phyloP scores from a whole-genome alignment of 176 grass and related monocot species.

The Zoysia pacifica region DNA sequence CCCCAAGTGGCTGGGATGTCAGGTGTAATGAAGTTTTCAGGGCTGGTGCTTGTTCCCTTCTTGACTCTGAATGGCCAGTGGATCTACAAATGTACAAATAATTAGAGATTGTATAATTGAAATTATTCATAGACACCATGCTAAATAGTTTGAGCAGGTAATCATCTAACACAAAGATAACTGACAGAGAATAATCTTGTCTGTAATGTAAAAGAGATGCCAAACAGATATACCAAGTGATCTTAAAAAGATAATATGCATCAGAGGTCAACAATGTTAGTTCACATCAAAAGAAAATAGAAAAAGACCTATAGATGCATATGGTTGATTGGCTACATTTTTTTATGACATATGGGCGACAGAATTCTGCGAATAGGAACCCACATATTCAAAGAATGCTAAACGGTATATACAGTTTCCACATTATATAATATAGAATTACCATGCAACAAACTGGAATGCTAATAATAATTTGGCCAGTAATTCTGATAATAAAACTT shows the following conservation, averaged over 20 bases:
- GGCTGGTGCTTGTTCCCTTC: slow-evolving; percentile 51
- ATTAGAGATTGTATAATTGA: background rate
- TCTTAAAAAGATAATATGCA: background rate
- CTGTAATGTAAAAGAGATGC: background rate
- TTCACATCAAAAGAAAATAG: background rate
- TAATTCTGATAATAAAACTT: background rate
- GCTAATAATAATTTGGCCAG: background rate
- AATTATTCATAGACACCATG: background rate
- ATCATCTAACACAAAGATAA: background rate
- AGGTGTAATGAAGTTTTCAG: slow-evolving; percentile 61
- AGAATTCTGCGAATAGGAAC: background rate
- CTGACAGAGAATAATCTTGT: slow-evolving; percentile 1
- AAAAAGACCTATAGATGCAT: background rate
- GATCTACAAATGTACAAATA: slow-evolving; percentile 45
- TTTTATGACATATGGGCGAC: background rate
- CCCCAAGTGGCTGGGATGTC: slow-evolving; percentile 69
- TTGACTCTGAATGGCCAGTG: slow-evolving; percentile 82
- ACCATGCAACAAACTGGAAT: background rate
- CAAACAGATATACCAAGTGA: background rate
- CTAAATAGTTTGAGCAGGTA: background rate
- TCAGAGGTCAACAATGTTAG: background rate
- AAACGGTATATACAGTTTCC: background rate
- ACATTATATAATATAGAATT: background rate
- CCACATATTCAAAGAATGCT: background rate
- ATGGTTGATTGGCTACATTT: background rate